Evolutionary conservation across 1,139 yeast species (phyloP).

Genomic region (Suhomyces coccinellae): DNA sequence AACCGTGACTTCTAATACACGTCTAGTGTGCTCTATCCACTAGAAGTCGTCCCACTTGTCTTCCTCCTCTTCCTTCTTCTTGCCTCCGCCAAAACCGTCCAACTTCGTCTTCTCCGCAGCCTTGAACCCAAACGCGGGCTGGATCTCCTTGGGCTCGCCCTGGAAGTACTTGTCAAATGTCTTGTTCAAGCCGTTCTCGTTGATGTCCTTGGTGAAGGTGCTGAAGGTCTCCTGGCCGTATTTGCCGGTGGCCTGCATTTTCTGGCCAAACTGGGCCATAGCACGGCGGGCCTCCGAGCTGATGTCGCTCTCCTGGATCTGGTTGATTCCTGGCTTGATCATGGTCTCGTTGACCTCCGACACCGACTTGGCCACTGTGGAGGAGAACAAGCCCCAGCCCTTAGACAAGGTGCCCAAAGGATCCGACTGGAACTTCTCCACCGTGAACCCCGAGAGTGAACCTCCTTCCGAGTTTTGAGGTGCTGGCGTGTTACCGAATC

Average conservation of each 20-base stretch:
- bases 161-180: constrained; percentile 54
- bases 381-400: constrained; percentile 93
- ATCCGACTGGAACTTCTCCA: constrained; percentile 78
- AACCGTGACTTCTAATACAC: too few species aligned
- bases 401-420: constrained; percentile 85
- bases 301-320: constrained; percentile 77
- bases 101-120: constrained; percentile 62
- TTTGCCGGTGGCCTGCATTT: constrained; percentile 84
- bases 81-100: constrained; percentile 51
- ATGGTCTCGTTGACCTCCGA: constrained; percentile 84
- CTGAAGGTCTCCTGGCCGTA: constrained; percentile 68
- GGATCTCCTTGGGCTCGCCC: constrained; percentile 39
- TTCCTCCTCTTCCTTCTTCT: constrained; percentile 34
- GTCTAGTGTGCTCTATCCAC: background rate
- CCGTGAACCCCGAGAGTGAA: constrained; percentile 54
- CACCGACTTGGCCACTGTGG: constrained; percentile 78
- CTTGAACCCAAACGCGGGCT: constrained; percentile 72
- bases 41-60: constrained; percentile 51
- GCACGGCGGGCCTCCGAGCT: constrained; percentile 84
- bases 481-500: constrained; percentile 82
- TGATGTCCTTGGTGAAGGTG: constrained; percentile 53
- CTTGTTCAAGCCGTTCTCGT: constrained; percentile 35
- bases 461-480: constrained; percentile 32
- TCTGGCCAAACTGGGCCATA: constrained; percentile 93
- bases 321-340: constrained; percentile 84